Evolutionary conservation across 2,329 filamentous ascomycete species (phyloP).

Genomic region (Epichloe gansuensis): DNA sequence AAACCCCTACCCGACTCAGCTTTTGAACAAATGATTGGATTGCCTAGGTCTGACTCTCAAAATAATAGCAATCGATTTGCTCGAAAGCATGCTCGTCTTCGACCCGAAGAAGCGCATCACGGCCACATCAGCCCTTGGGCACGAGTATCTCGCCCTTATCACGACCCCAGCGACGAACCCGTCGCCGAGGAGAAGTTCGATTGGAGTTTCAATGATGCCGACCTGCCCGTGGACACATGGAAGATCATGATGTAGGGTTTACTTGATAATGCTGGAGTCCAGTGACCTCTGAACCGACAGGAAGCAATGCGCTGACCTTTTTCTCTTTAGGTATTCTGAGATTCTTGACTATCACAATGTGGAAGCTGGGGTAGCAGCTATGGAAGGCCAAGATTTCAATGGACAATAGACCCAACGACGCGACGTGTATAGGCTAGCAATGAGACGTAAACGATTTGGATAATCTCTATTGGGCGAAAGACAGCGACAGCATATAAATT

Average conservation of each 20-base stretch:
- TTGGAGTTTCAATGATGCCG: constrained; percentile 98
- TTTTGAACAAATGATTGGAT: background rate
- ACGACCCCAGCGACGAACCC: constrained; percentile 94
- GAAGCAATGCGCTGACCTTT: background rate
- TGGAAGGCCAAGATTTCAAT: constrained; percentile 27
- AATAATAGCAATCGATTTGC: constrained; percentile 69
- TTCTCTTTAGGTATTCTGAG: constrained; percentile 77
- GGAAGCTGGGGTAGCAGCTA: constrained; percentile 37
- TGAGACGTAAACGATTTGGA: constrained; percentile 6
- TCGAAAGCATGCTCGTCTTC: constrained; percentile 96
- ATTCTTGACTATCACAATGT: constrained; percentile 98
- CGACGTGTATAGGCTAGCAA: background rate
- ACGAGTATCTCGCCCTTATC: constrained; percentile 92
- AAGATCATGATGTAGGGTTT: constrained; percentile 95
- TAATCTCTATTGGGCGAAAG: constrained; percentile 1
- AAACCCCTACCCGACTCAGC: background rate
- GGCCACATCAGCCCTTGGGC: constrained; percentile 71
- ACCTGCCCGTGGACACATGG: constrained; percentile 97
- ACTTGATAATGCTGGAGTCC: background rate
- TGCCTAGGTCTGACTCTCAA: background rate
- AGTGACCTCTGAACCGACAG: background rate
- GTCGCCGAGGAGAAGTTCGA: constrained; percentile 96
- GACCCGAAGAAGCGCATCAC: constrained; percentile 94
- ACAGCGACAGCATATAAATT: constrained; percentile 6
- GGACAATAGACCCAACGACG: constrained; percentile 18